phyloP scores from a whole-genome alignment of 2,329 filamentous ascomycete genomes.

The Aureobasidium sp. region DNA sequence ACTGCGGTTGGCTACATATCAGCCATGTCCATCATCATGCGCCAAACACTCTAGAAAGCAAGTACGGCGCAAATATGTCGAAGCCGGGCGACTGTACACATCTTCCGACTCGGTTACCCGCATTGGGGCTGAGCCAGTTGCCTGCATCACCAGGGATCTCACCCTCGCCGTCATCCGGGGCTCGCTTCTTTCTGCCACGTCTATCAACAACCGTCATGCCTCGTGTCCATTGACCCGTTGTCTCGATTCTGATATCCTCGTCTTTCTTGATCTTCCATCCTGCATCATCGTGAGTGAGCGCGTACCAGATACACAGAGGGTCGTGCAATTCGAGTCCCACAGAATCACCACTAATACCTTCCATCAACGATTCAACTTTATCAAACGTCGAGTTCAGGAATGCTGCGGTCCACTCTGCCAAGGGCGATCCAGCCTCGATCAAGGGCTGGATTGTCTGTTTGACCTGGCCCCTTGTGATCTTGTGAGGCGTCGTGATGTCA shows the following conservation, averaged over 20 bases:
- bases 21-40: constrained; percentile 5
- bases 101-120: constrained; percentile 74
- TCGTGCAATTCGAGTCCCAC: constrained; percentile 41
- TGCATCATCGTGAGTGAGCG: constrained; percentile 17
- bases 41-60: constrained; percentile 25
- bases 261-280: constrained; percentile 33
- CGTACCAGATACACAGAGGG: constrained; percentile 34
- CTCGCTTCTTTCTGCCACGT: constrained; percentile 50
- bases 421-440: constrained; percentile 30
- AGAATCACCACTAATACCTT: constrained; percentile 28
- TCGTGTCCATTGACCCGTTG: constrained; percentile 85
- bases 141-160: constrained; percentile 61
- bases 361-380: constrained; percentile 37
- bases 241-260: constrained; percentile 86
- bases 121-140: constrained; percentile 65
- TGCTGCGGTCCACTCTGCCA: constrained; percentile 39
- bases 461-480: constrained; percentile 35
- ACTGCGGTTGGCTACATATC: not conserved
- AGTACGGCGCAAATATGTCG: constrained; percentile 35
- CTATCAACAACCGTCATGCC: constrained; percentile 85
- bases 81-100: constrained; percentile 63
- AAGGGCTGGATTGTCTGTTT: constrained; percentile 26
- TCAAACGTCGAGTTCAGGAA: constrained; percentile 41
- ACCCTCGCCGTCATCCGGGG: constrained; percentile 39
- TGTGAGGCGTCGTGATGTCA: constrained; percentile 41